Percentiles rank a stretch among this genome's conserved stretches.
These are phyloP conservation scores for Backusella tuberculispora DNA, from an alignment of 192 early-diverging fungal genomes.

Conservation along the genomic window DNA sequence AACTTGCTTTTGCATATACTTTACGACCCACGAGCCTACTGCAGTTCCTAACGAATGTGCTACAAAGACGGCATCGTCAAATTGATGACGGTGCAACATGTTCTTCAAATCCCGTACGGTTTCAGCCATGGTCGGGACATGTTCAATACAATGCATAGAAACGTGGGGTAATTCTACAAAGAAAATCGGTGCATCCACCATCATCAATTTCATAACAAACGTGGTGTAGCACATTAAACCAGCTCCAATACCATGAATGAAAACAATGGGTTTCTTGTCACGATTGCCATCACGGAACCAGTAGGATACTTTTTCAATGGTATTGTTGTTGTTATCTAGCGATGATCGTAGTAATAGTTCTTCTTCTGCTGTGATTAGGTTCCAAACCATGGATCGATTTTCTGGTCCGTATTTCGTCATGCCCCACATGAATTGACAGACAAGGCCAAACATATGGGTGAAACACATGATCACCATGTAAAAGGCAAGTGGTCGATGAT, in stretches of 20 bases:
- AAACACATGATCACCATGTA: slow-evolving; percentile 27
- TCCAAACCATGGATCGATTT: background rate
- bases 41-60: slow-evolving; percentile 72
- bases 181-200: slow-evolving; percentile 47
- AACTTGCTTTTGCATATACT: slow-evolving; percentile 54
- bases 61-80: slow-evolving; percentile 61
- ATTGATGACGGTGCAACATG: slow-evolving; percentile 58
- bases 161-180: slow-evolving; percentile 64
- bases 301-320: slow-evolving; percentile 29
- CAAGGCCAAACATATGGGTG: slow-evolving; percentile 14
- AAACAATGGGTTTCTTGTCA: slow-evolving; percentile 37
- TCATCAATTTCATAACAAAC: slow-evolving; percentile 46
- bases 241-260: slow-evolving; percentile 71
- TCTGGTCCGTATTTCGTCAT: slow-evolving; percentile 29
- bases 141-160: slow-evolving; percentile 63
- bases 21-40: slow-evolving; percentile 61
- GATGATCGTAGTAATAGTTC: background rate
- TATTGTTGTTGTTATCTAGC: background rate
- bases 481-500: slow-evolving; percentile 36
- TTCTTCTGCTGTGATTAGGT: background rate
- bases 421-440: slow-evolving; percentile 28
- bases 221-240: slow-evolving; percentile 59
- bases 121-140: slow-evolving; percentile 61
- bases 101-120: slow-evolving; percentile 56
- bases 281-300: slow-evolving; percentile 38